Conservation (phyloP, 768 basidiomycete species). For the Grammothele lineata region DNA sequence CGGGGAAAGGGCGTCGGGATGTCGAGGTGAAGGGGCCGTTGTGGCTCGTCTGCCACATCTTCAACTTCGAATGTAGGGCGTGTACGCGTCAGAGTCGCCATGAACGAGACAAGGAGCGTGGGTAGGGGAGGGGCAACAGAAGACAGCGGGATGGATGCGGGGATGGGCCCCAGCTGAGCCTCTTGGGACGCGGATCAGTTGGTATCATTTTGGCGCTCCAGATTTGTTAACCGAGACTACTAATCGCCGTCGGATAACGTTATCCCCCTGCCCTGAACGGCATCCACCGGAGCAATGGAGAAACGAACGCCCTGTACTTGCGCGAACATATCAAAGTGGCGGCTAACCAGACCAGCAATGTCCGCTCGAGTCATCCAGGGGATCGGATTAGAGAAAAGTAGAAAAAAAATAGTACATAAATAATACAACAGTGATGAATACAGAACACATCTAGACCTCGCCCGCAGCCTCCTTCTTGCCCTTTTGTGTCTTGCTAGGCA, state of each 20-base stretch:
- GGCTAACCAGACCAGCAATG: too few species aligned
- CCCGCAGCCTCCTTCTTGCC: conserved; percentile 52
- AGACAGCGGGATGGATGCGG: too few species aligned
- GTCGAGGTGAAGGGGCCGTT: conserved; percentile 1
- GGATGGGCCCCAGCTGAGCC: too few species aligned
- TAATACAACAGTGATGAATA: conserved; percentile 17
- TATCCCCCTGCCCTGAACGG: too few species aligned
- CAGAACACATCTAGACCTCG: conserved; percentile 36
- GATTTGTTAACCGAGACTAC: too few species aligned
- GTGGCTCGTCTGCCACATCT: not conserved
- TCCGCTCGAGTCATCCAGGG: not conserved
- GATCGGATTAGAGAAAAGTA: conserved; percentile 12
- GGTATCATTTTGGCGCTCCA: too few species aligned
- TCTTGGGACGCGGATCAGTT: too few species aligned
- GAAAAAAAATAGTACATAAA: conserved; percentile 16
- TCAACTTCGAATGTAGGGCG: not conserved
- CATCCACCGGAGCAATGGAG: too few species aligned
- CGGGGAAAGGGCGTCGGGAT: conserved; percentile 4
- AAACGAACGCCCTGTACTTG: too few species aligned
- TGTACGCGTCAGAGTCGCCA: not conserved
- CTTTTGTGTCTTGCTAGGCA: conserved; percentile 46
- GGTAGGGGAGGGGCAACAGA: too few species aligned
- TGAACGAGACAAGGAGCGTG: not conserved
- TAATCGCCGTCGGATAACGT: too few species aligned
- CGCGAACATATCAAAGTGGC: too few species aligned